Percentiles rank a stretch among this genome's conserved stretches.
These are phyloP conservation scores for Capsicum rhomboideum DNA, from an alignment of 257 asterid genomes.

Conservation along the genomic window DNA sequence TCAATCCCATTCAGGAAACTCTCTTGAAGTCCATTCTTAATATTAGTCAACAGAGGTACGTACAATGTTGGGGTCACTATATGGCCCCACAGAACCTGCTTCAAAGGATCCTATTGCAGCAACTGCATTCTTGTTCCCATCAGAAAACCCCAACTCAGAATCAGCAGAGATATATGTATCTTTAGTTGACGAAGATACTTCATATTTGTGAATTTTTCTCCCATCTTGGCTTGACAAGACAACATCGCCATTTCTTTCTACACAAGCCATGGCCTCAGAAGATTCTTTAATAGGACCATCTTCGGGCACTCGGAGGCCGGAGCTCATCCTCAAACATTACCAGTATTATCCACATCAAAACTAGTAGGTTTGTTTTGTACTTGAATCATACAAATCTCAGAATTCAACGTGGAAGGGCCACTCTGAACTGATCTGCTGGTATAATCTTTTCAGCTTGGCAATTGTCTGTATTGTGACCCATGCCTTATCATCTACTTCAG, in stretches of 20 bases:
- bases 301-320: neutral
- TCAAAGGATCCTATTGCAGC: constrained; percentile 16
- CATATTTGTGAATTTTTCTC: constrained; percentile 11
- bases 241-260: constrained; percentile 13
- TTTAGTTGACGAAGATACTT: constrained; percentile 1
- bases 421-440: constrained; percentile 7
- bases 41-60: constrained; percentile 7
- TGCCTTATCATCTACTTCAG: too few relatives aligned
- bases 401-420: constrained; percentile 10
- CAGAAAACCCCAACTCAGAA: constrained; percentile 16
- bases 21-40: neutral
- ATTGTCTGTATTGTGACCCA: too few relatives aligned
- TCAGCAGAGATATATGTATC: constrained; percentile 19
- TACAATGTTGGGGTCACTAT: constrained; percentile 1
- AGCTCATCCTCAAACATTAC: constrained; percentile 2
- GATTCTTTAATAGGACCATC: constrained; percentile 14
- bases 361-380: constrained; percentile 7
- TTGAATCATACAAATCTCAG: constrained; percentile 13
- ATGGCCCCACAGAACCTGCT: constrained; percentile 19
- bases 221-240: constrained; percentile 19
- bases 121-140: constrained; percentile 13
- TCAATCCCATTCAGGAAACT: neutral
- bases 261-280: constrained; percentile 12
- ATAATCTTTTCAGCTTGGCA: too few relatives aligned
- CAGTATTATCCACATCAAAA: constrained; percentile 7